Evolutionary conservation across 441 rosid species (phyloP), one percentile per base, ranked within the genome.

Genomic region (Metrosideros polymorpha): DNA sequence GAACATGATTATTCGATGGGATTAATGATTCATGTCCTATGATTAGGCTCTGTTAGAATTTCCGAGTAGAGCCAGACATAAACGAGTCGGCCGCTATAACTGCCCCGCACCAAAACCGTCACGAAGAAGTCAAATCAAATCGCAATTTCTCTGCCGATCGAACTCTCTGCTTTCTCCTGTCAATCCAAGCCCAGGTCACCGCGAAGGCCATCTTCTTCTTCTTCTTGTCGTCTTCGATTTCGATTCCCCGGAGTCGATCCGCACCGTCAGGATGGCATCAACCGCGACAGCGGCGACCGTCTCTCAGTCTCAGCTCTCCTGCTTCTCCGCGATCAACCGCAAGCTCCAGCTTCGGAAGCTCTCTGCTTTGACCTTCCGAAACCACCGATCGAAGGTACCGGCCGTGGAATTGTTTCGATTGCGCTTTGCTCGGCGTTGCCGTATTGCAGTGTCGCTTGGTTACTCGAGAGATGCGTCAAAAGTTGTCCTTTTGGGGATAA

Each of bases 261-360:
- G 56, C 71, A 7, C 76, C 71, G 25, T 49, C 47, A 42, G 25
- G 47, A 90, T 90, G 90, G 88, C 89, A 51, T 85, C 85, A 79
- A 55, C 85, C 32, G 86, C 89, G 39, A 39, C 85, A 88, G 82
- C 94, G 10, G 61, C 93, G 9, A 85, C 92, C 63, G 86, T 91
- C 86, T 93, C 95, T 18, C 98, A 93, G 88, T 93, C 95, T 51
- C 98, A 96, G 89, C 93, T 96, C 25, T 84, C 90, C 14, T 93
- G 91, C 88, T 93, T 90, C 91, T 90, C 95, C 61, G 90, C 97
- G 56, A 89, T 92, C 91, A 86, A 90, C 85, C 91, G 93, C 89
- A 92, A 86, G 79, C 84, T 89, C 47, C 91, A 71, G 79, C 91
- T 93, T 56, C 94, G 83, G 66, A 90, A 42, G 39, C 91, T 91